phyloP scores from a whole-genome alignment of 768 basidiomycete species.

The Amanita pallidorosea region DNA sequence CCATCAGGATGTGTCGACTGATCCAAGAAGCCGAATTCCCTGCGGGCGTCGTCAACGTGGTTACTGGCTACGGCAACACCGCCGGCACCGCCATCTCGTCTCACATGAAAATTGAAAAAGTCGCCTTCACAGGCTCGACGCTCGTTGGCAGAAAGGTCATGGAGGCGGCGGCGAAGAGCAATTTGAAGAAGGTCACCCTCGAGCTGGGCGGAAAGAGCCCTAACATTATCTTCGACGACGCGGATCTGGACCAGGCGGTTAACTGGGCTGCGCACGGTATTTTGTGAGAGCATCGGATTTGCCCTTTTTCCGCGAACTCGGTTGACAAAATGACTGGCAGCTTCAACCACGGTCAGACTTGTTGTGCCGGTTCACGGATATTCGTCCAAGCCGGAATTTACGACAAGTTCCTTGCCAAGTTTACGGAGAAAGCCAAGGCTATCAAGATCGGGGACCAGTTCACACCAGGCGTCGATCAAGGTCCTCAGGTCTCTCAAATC shows the following conservation, averaged over 20 bases:
- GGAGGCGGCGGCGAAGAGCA: constrained; percentile 70
- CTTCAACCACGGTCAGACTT: constrained; percentile 67
- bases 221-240: constrained; percentile 63
- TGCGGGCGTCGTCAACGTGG: constrained; percentile 66
- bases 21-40: constrained; percentile 70
- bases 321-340: constrained; percentile 18
- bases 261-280: constrained; percentile 65
- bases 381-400: constrained; percentile 76
- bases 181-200: constrained; percentile 77
- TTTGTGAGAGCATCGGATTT: constrained; percentile 38
- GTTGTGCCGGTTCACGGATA: constrained; percentile 76
- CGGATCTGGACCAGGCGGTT: constrained; percentile 61
- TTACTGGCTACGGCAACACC: constrained; percentile 62
- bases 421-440: constrained; percentile 35
- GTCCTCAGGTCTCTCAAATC: constrained; percentile 61
- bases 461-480: constrained; percentile 41
- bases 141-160: constrained; percentile 70
- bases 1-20: constrained; percentile 45
- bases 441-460: constrained; percentile 65
- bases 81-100: constrained; percentile 60
- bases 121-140: constrained; percentile 84
- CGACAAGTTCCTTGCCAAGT: constrained; percentile 60
- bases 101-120: constrained; percentile 66
- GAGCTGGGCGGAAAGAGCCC: constrained; percentile 77
- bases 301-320: neutral